phyloP scores from a whole-genome alignment of 768 basidiomycete genomes.

The Hemileccinum impolitum region DNA sequence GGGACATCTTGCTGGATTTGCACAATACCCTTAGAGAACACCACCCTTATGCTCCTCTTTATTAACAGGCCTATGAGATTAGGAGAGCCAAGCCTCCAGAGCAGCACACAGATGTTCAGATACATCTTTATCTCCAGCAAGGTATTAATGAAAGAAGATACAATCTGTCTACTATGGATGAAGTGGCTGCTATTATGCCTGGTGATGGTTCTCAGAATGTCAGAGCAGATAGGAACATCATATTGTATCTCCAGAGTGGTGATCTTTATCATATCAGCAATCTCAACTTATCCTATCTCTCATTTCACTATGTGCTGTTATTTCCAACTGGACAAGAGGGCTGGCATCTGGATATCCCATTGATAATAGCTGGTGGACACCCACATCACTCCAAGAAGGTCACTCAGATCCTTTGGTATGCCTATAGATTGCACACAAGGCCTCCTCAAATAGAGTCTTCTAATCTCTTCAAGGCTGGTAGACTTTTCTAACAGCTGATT shows the following conservation, averaged over 20 bases:
- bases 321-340: constrained; percentile 40
- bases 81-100: constrained; percentile 12
- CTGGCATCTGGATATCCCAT: constrained; percentile 30
- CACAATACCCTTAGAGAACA: no score
- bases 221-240: no score
- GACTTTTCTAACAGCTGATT: constrained; percentile 42
- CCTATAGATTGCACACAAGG: constrained; percentile 32
- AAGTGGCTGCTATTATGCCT: constrained; percentile 41
- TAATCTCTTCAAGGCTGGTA: constrained; percentile 25
- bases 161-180: constrained; percentile 42
- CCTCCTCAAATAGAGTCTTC: constrained; percentile 10
- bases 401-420: constrained; percentile 28
- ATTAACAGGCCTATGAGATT: no score
- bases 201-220: no score
- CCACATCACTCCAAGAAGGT: constrained; percentile 18
- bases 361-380: neutral
- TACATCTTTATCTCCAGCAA: no score
- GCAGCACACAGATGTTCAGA: constrained; percentile 14
- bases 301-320: constrained; percentile 45
- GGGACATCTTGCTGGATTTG: no score
- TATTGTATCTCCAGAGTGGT: constrained; percentile 15
- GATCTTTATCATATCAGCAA: constrained; percentile 33
- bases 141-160: constrained; percentile 34
- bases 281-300: constrained; percentile 32
- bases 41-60: no score